Evolutionary conservation across 139 green algal species (phyloP).

Genomic region (Chlorella sp.): DNA sequence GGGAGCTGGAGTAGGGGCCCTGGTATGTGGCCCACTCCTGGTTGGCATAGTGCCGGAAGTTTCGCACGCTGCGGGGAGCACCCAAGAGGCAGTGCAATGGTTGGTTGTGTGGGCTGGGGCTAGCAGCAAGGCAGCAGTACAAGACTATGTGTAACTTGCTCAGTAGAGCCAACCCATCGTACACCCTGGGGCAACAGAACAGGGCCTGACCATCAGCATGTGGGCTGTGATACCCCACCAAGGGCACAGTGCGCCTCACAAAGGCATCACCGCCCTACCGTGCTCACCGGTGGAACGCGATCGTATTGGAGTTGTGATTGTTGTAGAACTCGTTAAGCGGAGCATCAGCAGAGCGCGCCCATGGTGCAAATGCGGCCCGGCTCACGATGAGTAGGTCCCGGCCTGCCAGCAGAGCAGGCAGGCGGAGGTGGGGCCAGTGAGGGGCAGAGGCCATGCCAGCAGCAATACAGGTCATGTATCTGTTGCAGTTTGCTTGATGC

Average conservation of each 20-base stretch:
- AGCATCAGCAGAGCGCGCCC: background rate
- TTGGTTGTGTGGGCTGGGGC: no score
- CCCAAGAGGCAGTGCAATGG: no score
- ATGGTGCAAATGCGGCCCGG: constrained; percentile 33
- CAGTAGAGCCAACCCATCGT: no score
- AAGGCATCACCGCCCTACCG: background rate
- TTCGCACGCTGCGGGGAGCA: constrained; percentile 18
- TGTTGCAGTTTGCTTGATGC: no score
- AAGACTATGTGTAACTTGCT: no score
- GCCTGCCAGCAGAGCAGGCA: background rate
- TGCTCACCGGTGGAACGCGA: constrained; percentile 40
- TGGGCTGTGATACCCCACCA: no score
- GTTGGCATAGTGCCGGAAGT: constrained; percentile 41
- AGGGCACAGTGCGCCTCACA: no score
- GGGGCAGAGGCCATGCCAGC: no score
- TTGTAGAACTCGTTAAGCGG: constrained; percentile 21
- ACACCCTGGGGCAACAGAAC: no score
- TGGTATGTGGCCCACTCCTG: constrained; percentile 25
- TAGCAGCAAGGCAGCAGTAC: background rate
- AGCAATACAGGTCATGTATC: no score
- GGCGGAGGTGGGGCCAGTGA: background rate
- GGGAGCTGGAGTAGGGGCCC: background rate
- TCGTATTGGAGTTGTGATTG: constrained; percentile 48
- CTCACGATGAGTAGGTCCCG: constrained; percentile 39
- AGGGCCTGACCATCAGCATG: background rate